Conservation (phyloP, 2,329 filamentous ascomycete genomes). For the Apiospora malaysiana region DNA sequence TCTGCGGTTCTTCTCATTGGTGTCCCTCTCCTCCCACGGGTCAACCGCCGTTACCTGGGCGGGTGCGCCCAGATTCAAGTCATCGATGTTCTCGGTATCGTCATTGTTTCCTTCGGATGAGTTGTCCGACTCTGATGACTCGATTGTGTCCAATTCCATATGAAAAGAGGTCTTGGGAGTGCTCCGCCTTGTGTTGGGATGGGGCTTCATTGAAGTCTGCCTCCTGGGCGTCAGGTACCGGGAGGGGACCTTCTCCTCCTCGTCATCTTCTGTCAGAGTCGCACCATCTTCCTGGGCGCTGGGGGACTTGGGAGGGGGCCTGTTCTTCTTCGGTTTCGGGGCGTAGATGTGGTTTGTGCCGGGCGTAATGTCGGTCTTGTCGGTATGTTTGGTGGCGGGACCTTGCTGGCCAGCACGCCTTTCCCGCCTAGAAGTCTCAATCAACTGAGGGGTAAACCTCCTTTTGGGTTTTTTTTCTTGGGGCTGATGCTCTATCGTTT, state of each 20-base stretch:
- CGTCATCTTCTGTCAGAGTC: conserved; percentile 37
- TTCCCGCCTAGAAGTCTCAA: conserved; percentile 78
- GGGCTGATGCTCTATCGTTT: conserved; percentile 34
- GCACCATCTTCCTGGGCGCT: conserved; percentile 30
- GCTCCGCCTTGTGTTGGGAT: conserved; percentile 46
- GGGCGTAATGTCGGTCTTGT: conserved; percentile 75
- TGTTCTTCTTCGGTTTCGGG: conserved; percentile 47
- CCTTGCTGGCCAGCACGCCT: conserved; percentile 69
- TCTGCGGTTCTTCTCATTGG: conserved; percentile 50
- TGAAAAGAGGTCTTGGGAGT: conserved; percentile 47
- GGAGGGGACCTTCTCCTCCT: conserved; percentile 40
- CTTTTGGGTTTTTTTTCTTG: conserved; percentile 44
- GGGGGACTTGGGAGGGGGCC: conserved; percentile 28
- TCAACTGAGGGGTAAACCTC: conserved; percentile 77
- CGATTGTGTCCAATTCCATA: conserved; percentile 49
- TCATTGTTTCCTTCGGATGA: conserved; percentile 35
- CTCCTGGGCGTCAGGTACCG: conserved; percentile 45
- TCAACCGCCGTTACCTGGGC: background rate
- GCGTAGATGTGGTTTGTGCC: conserved; percentile 67
- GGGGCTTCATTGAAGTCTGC: conserved; percentile 47
- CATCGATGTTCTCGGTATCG: conserved; percentile 27
- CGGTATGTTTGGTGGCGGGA: conserved; percentile 66
- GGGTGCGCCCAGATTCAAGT: conserved; percentile 22
- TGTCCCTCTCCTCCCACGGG: conserved; percentile 22
- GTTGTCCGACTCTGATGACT: conserved; percentile 49